Evolutionary conservation across 768 basidiomycete species (phyloP).

Genomic region (Boletellus ananas): DNA sequence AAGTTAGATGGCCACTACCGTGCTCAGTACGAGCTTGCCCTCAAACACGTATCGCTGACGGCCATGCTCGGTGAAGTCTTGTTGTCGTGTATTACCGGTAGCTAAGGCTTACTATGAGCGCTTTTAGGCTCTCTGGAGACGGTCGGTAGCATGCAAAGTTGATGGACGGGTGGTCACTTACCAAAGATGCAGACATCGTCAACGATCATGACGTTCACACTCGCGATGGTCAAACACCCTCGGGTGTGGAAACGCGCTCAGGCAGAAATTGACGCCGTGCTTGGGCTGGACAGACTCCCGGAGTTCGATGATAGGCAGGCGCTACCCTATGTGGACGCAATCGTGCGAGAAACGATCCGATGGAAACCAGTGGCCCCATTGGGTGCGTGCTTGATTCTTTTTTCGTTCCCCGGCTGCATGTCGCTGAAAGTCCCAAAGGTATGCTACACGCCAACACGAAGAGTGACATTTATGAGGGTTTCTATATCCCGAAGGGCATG

Average conservation of each 20-base stretch:
- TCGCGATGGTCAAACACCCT: conserved; percentile 12
- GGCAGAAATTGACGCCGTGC: conserved; percentile 5
- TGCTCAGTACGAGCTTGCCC: background rate
- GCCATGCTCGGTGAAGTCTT: background rate
- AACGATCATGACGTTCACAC: background rate
- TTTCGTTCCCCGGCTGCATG: background rate
- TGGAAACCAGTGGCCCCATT: conserved; percentile 5
- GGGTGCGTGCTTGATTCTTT: background rate
- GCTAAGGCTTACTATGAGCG: background rate
- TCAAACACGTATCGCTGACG: background rate
- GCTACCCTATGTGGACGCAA: conserved; percentile 8
- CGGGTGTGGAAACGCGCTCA: conserved; percentile 12
- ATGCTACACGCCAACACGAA: conserved; percentile 25
- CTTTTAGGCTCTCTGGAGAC: background rate
- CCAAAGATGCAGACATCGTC: background rate
- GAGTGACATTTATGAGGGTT: conserved; percentile 40
- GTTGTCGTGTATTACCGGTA: too few relatives aligned
- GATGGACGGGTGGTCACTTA: background rate
- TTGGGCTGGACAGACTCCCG: conserved; percentile 4
- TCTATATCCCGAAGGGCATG: conserved; percentile 48
- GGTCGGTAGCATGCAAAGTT: background rate
- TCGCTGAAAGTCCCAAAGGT: background rate
- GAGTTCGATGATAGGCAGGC: conserved; percentile 1
- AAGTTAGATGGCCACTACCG: background rate
- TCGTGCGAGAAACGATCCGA: conserved; percentile 5